Percentiles rank a stretch among this genome's conserved stretches.
Evolutionary conservation across 139 green algal species (phyloP).

Genomic region (Tetradesmus obliquus): DNA sequence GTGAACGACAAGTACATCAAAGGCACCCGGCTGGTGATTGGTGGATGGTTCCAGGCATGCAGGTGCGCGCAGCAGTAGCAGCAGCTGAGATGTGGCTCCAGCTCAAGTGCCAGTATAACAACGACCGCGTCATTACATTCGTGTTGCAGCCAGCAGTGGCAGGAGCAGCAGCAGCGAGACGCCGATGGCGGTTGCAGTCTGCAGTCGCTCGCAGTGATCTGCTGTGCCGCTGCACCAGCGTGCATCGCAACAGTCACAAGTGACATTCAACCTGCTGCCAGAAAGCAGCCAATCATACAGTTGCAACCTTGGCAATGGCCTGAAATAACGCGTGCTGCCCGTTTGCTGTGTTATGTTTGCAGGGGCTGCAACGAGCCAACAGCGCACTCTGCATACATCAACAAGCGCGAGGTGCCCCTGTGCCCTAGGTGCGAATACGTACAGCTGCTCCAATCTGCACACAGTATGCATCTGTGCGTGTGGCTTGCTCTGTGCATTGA

Average conservation of each 20-base stretch:
- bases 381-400: slow-evolving; percentile 26
- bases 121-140: too few relatives aligned
- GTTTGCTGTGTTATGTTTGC: not conserved
- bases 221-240: too few relatives aligned
- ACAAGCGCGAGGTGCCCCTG: slow-evolving; percentile 32
- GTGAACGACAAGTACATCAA: slow-evolving; percentile 49
- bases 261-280: too few relatives aligned
- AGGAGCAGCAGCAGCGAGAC: not conserved
- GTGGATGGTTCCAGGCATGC: slow-evolving; percentile 49
- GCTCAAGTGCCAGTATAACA: too few relatives aligned
- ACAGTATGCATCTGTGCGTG: not conserved
- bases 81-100: not conserved
- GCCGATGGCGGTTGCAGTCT: too few relatives aligned
- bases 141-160: not conserved
- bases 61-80: slow-evolving; percentile 34
- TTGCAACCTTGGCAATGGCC: not conserved
- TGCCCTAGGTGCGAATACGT: slow-evolving; percentile 20
- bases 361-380: slow-evolving; percentile 50
- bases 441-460: not conserved
- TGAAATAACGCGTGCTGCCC: too few relatives aligned
- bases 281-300: not conserved
- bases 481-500: not conserved
- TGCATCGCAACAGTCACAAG: too few relatives aligned
- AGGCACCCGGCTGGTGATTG: slow-evolving; percentile 33
- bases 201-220: too few relatives aligned